Conservation (phyloP, 1,139 yeast genomes). For the Scheffersomyces quercinus region DNA sequence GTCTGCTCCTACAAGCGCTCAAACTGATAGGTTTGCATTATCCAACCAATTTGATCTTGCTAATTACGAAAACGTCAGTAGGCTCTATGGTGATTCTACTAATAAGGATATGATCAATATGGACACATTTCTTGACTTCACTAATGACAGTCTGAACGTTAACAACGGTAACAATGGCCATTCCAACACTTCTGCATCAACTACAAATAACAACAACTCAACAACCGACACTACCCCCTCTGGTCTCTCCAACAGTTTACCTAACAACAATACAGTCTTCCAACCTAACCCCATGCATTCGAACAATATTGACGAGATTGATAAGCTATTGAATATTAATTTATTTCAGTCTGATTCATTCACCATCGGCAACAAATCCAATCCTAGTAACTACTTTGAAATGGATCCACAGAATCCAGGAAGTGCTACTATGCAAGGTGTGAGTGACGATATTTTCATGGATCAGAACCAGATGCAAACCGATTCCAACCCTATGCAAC, state of each 20-base stretch:
- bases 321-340: slow-evolving; percentile 41
- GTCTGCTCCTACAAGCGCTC: neutral
- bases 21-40: neutral
- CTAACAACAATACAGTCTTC: neutral
- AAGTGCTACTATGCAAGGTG: slow-evolving; percentile 10
- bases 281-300: slow-evolving; percentile 1
- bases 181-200: slow-evolving; percentile 2
- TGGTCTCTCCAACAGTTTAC: slow-evolving; percentile 3
- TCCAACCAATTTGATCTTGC: neutral
- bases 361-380: slow-evolving; percentile 16
- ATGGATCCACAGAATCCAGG: neutral
- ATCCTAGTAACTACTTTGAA: neutral
- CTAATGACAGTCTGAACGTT: slow-evolving; percentile 1
- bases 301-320: slow-evolving; percentile 38
- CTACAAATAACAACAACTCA: slow-evolving; percentile 3
- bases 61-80: neutral
- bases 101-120: slow-evolving; percentile 7
- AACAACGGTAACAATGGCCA: neutral
- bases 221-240: slow-evolving; percentile 7
- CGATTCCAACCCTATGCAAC: no score
- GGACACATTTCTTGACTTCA: slow-evolving; percentile 10
- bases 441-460: slow-evolving; percentile 14
- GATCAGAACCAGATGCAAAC: neutral
- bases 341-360: slow-evolving; percentile 37
- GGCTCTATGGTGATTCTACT: neutral